Base-by-base conservation (phyloP, 164 flowering plant genomes). In the Vitis vinifera region DNA sequence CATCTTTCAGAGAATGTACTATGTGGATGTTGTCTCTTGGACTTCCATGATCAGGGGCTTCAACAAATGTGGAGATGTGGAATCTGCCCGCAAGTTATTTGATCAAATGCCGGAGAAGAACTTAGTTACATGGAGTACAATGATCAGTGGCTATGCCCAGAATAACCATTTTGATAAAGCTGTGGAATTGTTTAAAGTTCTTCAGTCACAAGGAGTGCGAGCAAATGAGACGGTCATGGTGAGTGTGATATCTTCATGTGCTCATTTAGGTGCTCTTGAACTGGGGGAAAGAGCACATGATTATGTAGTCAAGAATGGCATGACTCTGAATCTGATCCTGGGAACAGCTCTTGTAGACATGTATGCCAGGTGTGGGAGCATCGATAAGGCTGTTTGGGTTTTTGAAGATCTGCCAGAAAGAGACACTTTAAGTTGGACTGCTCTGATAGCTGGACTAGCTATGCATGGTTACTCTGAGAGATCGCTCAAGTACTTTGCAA, bases 261-360 rank as follows among this genome's bases (percentile, higher is more conserved):
- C 78, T 47, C 73, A 79, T 75, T 57, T 72, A 4, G 82, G 79
- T 37, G 82, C 76, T 0, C 56, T 75, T 13, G 79, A 68, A 58
- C 63, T 55, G 9, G 79, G 79, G 51, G 66, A 57, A 14, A 69
- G 62, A 64, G 80, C 76, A 0, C 74, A 77, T 63, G 66, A 69
- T n/a, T 77, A 77, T 62, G 64, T 77, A 14, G 44, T 66, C 31
- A 70, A 55, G 44, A 63, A 73, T 9, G 29, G 63, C 9, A 13
- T 78, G 55, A 29, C 30, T 31, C 48, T 71, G 67, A 74, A 68
- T 69, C 10, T 71, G 50, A 69, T 71, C 7, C 73, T 78, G 12
- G 73, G 76, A 27, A 78, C 75, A n/a, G 81, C 81, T 50, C 30
- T 78, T 29, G 67, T 78, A 3, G 81, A 78, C n/a, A 78, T 78